phyloP scores from a whole-genome alignment of 306 rosid genomes.

The Trifolium fragiferum region DNA sequence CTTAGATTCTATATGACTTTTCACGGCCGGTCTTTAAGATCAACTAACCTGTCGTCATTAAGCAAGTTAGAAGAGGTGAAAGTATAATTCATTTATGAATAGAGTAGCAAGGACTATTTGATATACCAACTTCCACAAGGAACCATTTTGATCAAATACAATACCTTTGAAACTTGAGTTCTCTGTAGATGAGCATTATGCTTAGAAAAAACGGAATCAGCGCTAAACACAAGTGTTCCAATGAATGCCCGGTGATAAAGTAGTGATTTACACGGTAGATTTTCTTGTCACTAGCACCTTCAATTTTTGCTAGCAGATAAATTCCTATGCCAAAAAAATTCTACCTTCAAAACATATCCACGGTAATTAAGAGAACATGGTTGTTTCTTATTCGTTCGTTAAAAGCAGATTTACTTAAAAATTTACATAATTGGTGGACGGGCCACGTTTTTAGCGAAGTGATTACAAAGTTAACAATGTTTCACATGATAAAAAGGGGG shows the following conservation, averaged over 20 bases:
- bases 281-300: constrained; percentile 59
- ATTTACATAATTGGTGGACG: too few species aligned
- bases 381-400: neutral
- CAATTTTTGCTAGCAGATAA: constrained; percentile 66
- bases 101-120: constrained; percentile 20
- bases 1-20: neutral
- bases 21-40: constrained; percentile 51
- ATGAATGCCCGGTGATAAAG: constrained; percentile 66
- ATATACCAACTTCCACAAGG: constrained; percentile 5
- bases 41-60: constrained; percentile 52
- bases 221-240: constrained; percentile 64
- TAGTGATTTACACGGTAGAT: constrained; percentile 51
- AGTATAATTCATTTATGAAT: constrained; percentile 4
- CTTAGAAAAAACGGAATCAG: constrained; percentile 55
- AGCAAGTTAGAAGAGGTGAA: neutral
- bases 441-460: too few species aligned
- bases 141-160: constrained; percentile 42
- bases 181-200: constrained; percentile 66
- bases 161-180: constrained; percentile 54
- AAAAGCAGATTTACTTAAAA: neutral
- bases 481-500: neutral
- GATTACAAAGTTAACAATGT: too few species aligned
- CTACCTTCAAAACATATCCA: neutral
- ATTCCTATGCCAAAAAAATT: constrained; percentile 49
- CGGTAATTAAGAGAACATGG: neutral